A percentile compares a stretch with the other conserved stretches of the same genome.
Evolutionary conservation across 108 stramenopile genomes (phyloP).

Genomic region (Pseudonitzschia delicatissima): DNA sequence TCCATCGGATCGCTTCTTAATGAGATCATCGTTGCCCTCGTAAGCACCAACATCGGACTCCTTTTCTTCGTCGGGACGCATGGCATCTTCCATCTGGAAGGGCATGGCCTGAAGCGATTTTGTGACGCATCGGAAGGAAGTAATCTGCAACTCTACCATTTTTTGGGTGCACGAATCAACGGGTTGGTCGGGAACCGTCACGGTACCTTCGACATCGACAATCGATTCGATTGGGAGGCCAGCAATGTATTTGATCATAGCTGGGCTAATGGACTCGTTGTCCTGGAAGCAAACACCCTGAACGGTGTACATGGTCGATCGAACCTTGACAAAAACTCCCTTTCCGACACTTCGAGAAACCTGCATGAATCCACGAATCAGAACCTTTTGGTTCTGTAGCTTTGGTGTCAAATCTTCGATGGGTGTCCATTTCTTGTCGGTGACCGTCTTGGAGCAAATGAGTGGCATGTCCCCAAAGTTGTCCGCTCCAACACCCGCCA

Average conservation of each 20-base stretch:
- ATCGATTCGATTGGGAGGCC: constrained; percentile 88
- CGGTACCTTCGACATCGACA: constrained; percentile 87
- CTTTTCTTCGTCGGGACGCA: constrained; percentile 81
- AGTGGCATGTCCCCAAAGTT: constrained; percentile 91
- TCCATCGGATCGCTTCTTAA: constrained; percentile 60
- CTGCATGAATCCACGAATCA: constrained; percentile 90
- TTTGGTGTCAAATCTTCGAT: constrained; percentile 73
- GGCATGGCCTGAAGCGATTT: constrained; percentile 86
- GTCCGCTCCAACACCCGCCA: constrained; percentile 71
- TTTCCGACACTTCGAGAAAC: constrained; percentile 87
- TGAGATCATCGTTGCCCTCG: constrained; percentile 61
- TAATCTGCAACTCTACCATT: constrained; percentile 89
- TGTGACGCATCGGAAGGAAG: constrained; percentile 82
- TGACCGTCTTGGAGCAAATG: constrained; percentile 67
- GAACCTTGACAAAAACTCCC: constrained; percentile 92
- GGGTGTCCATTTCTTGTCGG: constrained; percentile 66
- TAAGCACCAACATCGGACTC: constrained; percentile 85
- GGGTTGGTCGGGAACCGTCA: constrained; percentile 80
- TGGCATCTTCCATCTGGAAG: constrained; percentile 97
- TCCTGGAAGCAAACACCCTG: constrained; percentile 90
- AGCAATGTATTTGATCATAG: constrained; percentile 96
- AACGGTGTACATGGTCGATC: constrained; percentile 88
- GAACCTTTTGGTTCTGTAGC: constrained; percentile 71
- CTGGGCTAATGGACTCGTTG: constrained; percentile 47
- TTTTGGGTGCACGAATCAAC: constrained; percentile 91